These are phyloP conservation scores for Lipomyces japonicus DNA, from an alignment of 805 yeast species.

Conservation along the genomic window DNA sequence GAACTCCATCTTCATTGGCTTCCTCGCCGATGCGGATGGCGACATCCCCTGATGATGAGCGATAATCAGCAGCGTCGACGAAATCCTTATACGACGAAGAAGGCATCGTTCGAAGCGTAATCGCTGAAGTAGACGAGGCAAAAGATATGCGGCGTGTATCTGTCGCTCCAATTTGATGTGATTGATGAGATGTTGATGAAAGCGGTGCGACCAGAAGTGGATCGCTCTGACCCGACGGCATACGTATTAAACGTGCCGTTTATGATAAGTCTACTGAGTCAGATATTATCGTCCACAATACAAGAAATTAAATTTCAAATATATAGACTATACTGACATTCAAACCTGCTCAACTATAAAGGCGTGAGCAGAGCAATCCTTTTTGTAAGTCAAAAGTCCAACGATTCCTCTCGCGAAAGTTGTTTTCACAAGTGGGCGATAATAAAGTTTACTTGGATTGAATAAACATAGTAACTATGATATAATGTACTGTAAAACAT, in stretches of 20 bases:
- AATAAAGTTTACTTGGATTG: too few relatives aligned
- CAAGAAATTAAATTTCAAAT: too few relatives aligned
- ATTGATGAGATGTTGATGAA: neutral
- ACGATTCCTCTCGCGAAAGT: too few relatives aligned
- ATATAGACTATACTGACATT: too few relatives aligned
- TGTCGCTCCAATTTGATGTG: neutral
- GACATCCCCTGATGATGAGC: conserved; percentile 17
- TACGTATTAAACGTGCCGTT: neutral
- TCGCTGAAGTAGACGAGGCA: conserved; percentile 27
- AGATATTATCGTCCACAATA: too few relatives aligned
- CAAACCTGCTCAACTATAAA: too few relatives aligned
- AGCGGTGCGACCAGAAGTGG: neutral
- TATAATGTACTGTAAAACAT: too few relatives aligned
- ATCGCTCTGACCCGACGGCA: neutral
- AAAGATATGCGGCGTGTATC: conserved; percentile 19
- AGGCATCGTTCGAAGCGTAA: conserved; percentile 27
- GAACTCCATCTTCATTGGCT: conserved; percentile 24
- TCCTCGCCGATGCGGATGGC: conserved; percentile 28
- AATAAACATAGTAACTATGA: too few relatives aligned
- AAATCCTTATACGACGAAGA: conserved; percentile 26
- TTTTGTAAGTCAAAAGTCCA: too few relatives aligned
- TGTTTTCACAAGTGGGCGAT: too few relatives aligned
- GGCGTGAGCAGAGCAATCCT: too few relatives aligned
- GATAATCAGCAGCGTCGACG: conserved; percentile 19
- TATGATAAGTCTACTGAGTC: too few relatives aligned